Conservation (phyloP, 257 asterid species). For the Capsicum rhomboideum region DNA sequence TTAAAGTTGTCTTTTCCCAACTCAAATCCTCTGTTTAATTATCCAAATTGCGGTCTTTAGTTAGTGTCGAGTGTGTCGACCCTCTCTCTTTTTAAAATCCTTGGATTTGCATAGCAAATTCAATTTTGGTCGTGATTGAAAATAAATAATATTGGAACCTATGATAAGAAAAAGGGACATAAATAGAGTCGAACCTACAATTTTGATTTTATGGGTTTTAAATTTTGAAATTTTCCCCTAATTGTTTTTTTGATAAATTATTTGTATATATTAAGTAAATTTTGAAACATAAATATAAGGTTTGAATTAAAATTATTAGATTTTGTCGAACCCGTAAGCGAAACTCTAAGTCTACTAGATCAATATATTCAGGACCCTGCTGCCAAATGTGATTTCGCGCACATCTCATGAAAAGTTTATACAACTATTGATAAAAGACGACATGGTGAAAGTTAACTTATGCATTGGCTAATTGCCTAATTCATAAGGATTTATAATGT, state of each 20-base stretch:
- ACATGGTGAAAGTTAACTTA: neutral
- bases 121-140: too few species aligned
- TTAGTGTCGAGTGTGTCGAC: too few species aligned
- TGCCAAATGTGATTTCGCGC: neutral
- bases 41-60: neutral
- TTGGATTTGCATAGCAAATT: too few species aligned
- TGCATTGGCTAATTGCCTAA: neutral
- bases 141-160: too few species aligned
- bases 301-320: neutral
- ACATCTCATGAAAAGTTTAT: neutral
- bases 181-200: too few species aligned
- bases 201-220: too few species aligned
- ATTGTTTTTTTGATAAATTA: too few species aligned
- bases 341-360: neutral
- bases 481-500: neutral
- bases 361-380: neutral
- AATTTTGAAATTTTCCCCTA: too few species aligned
- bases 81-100: too few species aligned
- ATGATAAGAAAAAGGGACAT: too few species aligned
- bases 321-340: neutral
- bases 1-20: conserved; percentile 7
- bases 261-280: too few species aligned
- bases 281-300: too few species aligned
- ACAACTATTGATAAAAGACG: neutral
- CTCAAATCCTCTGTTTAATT: neutral